Percentiles rank a stretch among this genome's conserved stretches.
Evolutionary conservation across 331 rosid species (phyloP).

Genomic region (Quercus phellos): DNA sequence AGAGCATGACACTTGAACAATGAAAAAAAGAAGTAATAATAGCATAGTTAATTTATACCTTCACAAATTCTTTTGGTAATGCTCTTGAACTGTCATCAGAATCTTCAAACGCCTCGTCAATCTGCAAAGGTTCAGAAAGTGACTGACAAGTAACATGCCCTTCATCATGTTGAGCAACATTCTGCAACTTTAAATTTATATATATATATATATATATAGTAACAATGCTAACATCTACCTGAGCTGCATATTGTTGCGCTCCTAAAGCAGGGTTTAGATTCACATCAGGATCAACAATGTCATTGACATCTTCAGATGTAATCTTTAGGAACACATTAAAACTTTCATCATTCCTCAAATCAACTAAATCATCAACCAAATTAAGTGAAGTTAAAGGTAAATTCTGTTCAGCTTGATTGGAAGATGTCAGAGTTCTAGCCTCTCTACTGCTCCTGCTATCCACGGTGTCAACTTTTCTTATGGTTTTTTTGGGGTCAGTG

Average conservation of each 20-base stretch:
- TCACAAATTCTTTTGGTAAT: not conserved
- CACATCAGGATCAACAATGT: not conserved
- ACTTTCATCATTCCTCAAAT: not conserved
- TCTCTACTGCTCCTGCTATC: not conserved
- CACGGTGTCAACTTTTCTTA: not conserved
- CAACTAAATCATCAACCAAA: not conserved
- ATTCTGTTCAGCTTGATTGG: not conserved
- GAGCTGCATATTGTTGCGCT: constrained; percentile 5
- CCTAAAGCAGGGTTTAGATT: not conserved
- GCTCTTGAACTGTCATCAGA: not conserved
- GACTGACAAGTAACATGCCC: not conserved
- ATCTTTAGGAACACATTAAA: not conserved
- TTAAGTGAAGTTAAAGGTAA: not conserved
- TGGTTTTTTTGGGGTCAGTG: not conserved
- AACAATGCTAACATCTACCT: not conserved
- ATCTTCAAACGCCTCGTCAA: not conserved
- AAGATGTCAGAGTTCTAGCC: not conserved
- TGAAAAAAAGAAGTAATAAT: not conserved
- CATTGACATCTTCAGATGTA: not conserved
- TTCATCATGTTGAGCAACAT: not conserved
- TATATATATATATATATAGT: not conserved
- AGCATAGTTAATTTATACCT: not conserved
- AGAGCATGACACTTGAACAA: not conserved
- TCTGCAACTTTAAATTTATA: constrained; percentile 2
- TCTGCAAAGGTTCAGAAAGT: not conserved